phyloP scores from a whole-genome alignment of 257 asterid genomes.

The Petunia axillaris region DNA sequence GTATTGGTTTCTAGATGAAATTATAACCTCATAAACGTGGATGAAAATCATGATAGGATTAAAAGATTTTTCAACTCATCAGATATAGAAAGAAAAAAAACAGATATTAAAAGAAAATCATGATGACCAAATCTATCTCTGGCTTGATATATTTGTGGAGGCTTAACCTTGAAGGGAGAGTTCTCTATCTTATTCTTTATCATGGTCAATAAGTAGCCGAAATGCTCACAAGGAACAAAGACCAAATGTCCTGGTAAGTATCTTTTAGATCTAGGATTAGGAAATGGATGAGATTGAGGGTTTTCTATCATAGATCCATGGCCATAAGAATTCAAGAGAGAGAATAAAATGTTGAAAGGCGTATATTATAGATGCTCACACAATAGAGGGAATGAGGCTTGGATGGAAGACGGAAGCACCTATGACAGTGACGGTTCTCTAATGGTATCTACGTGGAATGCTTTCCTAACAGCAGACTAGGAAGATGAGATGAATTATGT shows the following conservation, averaged over 20 bases:
- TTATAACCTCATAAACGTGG: conserved; percentile 1
- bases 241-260: neutral
- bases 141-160: neutral
- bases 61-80: neutral
- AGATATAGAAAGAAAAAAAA: neutral
- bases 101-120: neutral
- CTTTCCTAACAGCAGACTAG: conserved; percentile 5
- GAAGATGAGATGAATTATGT: conserved; percentile 10
- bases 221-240: conserved; percentile 1
- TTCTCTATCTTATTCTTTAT: neutral
- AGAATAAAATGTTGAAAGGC: conserved; percentile 16
- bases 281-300: neutral
- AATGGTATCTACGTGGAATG: conserved; percentile 14
- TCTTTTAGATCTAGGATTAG: conserved; percentile 15
- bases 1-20: neutral
- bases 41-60: neutral
- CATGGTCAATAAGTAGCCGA: conserved; percentile 7
- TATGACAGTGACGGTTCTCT: neutral
- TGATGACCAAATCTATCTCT: neutral
- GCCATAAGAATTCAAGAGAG: neutral
- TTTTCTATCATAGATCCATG: conserved; percentile 2
- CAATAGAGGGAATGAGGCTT: conserved; percentile 3
- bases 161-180: neutral
- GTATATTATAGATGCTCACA: neutral
- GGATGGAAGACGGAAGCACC: conserved; percentile 7